Conservation (phyloP, 2,329 filamentous ascomycete genomes). For the Ceratocystis albifundus region DNA sequence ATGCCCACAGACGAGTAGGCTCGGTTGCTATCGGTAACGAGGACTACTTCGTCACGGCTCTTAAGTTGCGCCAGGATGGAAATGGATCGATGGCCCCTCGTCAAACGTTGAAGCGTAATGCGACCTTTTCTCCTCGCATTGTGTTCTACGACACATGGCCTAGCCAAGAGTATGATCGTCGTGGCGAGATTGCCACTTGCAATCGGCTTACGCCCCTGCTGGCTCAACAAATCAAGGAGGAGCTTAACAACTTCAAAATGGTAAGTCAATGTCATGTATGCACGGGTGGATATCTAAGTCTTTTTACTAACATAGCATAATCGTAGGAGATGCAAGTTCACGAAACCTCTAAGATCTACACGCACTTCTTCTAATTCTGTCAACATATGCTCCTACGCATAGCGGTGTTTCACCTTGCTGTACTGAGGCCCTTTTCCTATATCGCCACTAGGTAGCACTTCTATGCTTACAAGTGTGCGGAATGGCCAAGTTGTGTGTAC, state of each 20-base stretch:
- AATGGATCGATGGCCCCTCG: slow-evolving; percentile 71
- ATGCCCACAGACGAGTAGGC: slow-evolving; percentile 55
- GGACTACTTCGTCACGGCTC: slow-evolving; percentile 77
- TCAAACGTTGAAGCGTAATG: slow-evolving; percentile 48
- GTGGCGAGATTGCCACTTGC: slow-evolving; percentile 93
- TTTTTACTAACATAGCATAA: not conserved
- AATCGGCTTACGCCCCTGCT: slow-evolving; percentile 94
- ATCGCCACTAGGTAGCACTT: not conserved
- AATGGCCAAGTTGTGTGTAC: not conserved
- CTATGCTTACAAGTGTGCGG: no score
- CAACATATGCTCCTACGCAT: slow-evolving; percentile 26
- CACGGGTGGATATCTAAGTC: not conserved
- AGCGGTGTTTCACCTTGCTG: not conserved
- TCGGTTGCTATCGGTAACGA: slow-evolving; percentile 66
- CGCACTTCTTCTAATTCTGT: slow-evolving; percentile 87
- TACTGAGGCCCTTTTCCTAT: not conserved
- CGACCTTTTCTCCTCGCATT: slow-evolving; percentile 80
- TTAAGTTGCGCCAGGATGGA: slow-evolving; percentile 64
- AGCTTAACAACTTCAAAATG: slow-evolving; percentile 99
- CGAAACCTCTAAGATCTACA: slow-evolving; percentile 97
- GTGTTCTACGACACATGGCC: slow-evolving; percentile 97
- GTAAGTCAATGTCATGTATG: slow-evolving; percentile 39
- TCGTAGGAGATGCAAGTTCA: slow-evolving; percentile 97
- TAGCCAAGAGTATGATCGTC: slow-evolving; percentile 85
- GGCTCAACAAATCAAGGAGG: slow-evolving; percentile 98